phyloP scores from a whole-genome alignment of 768 basidiomycete species.

The Lentinula raphanica region DNA sequence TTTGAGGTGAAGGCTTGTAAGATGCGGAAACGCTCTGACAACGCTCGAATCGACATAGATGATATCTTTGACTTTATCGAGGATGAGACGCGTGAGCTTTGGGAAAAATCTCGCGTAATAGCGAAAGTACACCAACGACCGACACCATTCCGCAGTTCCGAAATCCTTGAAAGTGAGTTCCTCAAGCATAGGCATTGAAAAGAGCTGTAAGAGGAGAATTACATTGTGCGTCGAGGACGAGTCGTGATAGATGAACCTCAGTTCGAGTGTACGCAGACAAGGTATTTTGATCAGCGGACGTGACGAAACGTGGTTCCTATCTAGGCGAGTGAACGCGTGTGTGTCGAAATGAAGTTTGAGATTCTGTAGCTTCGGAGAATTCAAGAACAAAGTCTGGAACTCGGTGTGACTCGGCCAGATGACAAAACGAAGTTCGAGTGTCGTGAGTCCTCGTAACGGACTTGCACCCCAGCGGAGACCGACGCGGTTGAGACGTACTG shows the following conservation, averaged over 20 bases:
- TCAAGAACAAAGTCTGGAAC: conserved; percentile 6
- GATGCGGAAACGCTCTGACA: conserved; percentile 10
- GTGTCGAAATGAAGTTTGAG: conserved; percentile 11
- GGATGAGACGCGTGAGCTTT: conserved; percentile 4
- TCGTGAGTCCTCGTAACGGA: conserved; percentile 8
- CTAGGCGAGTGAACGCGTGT: conserved; percentile 6
- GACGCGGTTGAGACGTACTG: conserved; percentile 10
- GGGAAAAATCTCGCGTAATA: conserved; percentile 8
- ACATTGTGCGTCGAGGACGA: conserved; percentile 5
- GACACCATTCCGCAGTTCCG: conserved; percentile 11
- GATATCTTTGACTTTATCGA: conserved; percentile 6
- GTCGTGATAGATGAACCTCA: conserved; percentile 9
- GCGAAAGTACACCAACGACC: conserved; percentile 11
- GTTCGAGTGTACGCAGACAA: conserved; percentile 8
- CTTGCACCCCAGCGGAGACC: conserved; percentile 7
- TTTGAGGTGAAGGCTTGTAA: conserved; percentile 3
- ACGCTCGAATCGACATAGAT: conserved; percentile 10
- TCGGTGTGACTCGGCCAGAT: conserved; percentile 8
- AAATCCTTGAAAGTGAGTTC: conserved; percentile 9
- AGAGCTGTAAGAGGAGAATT: conserved; percentile 7
- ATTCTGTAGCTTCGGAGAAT: conserved; percentile 8
- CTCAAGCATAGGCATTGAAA: conserved; percentile 6
- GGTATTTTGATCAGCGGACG: conserved; percentile 10
- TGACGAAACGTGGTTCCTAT: conserved; percentile 1
- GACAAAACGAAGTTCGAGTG: conserved; percentile 10